Evolutionary conservation across 2,329 filamentous ascomycete genomes (phyloP).

Genomic region (Pyrenophora graminea): DNA sequence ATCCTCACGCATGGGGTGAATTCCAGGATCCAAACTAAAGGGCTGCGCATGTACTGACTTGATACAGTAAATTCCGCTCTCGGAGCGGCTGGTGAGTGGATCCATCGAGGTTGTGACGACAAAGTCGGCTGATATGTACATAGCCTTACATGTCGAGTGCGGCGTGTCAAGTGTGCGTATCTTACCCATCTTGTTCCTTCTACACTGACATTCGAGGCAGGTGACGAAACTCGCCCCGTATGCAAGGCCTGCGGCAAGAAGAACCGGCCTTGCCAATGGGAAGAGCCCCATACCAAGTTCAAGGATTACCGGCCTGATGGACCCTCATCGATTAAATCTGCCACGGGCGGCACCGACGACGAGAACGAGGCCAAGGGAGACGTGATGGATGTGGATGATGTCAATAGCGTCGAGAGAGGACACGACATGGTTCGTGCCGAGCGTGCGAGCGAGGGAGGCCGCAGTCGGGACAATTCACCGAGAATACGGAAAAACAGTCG

Average conservation of each 20-base stretch:
- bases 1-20: constrained; percentile 12
- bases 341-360: constrained; percentile 12
- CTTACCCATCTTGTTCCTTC: neutral
- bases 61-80: constrained; percentile 39
- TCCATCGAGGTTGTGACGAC: neutral
- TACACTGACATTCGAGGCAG: constrained; percentile 16
- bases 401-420: constrained; percentile 7
- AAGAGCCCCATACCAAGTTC: constrained; percentile 33
- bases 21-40: neutral
- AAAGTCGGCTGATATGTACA: constrained; percentile 6
- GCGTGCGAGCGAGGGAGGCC: constrained; percentile 12
- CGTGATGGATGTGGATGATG: constrained; percentile 21
- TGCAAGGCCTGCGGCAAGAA: constrained; percentile 42
- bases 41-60: neutral
- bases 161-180: constrained; percentile 39
- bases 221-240: constrained; percentile 34
- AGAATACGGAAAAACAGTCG: constrained; percentile 17
- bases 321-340: constrained; percentile 20
- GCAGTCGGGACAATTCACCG: constrained; percentile 25
- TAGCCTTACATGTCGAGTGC: constrained; percentile 37
- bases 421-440: neutral
- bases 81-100: constrained; percentile 38
- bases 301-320: constrained; percentile 31
- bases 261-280: constrained; percentile 38
- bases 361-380: constrained; percentile 12